phyloP scores from a whole-genome alignment of 1,284 basidiomycete genomes.

The Tetrapyrgos nigripes region DNA sequence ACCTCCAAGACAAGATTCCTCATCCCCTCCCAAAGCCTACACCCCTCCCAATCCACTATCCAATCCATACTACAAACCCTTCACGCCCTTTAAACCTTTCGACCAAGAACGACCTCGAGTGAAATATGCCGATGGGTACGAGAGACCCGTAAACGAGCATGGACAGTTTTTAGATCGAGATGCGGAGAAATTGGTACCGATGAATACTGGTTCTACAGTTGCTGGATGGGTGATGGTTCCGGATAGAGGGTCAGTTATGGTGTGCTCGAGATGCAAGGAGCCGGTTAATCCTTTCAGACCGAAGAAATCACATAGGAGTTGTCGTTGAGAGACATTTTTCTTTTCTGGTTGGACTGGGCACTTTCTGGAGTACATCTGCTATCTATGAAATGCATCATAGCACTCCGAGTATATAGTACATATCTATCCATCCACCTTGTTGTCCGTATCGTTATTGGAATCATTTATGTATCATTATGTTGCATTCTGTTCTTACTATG shows the following conservation, averaged over 20 bases:
- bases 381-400: too few species aligned
- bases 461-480: neutral
- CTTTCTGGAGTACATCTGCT: too few species aligned
- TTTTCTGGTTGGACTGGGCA: too few species aligned
- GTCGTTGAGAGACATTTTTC: neutral
- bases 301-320: neutral
- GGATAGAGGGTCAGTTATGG: neutral
- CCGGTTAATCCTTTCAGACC: neutral
- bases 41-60: neutral
- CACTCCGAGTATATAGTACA: neutral
- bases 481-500: neutral
- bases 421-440: neutral
- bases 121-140: neutral
- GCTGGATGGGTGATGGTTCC: neutral
- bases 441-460: neutral
- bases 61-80: neutral
- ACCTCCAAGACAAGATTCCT: neutral
- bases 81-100: neutral
- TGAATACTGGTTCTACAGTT: neutral
- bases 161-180: neutral
- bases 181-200: neutral
- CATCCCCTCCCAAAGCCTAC: neutral
- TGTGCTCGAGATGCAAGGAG: neutral
- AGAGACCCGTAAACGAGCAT: neutral
- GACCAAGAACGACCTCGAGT: neutral